phyloP scores from a whole-genome alignment of 768 basidiomycete genomes.

The Tricholoma hemisulphureum region DNA sequence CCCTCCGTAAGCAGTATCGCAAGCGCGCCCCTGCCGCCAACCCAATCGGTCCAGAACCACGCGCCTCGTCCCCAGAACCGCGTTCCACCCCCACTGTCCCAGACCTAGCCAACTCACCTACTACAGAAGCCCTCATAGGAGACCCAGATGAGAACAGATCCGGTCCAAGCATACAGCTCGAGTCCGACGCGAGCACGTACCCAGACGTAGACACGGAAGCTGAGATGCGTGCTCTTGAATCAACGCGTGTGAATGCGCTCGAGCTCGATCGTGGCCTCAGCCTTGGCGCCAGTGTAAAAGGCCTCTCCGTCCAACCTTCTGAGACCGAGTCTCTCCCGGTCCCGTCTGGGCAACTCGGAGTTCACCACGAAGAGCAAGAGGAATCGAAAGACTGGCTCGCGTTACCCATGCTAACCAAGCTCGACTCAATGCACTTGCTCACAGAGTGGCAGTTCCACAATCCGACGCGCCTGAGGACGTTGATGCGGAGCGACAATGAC shows the following conservation, averaged over 20 bases:
- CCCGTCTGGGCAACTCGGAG: slow-evolving; percentile 3
- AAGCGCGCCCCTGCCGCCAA: slow-evolving; percentile 70
- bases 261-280: slow-evolving; percentile 17
- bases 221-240: slow-evolving; percentile 10
- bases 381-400: slow-evolving; percentile 67
- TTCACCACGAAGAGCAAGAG: slow-evolving; percentile 28
- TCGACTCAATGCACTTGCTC: slow-evolving; percentile 71
- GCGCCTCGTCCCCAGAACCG: slow-evolving; percentile 25
- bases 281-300: slow-evolving; percentile 14
- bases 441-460: slow-evolving; percentile 90
- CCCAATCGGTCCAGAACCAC: slow-evolving; percentile 66
- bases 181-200: neutral
- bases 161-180: neutral
- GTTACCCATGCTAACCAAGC: slow-evolving; percentile 66
- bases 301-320: slow-evolving; percentile 14
- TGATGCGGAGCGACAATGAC: slow-evolving; percentile 82
- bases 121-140: neutral
- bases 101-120: slow-evolving; percentile 20
- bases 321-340: slow-evolving; percentile 13
- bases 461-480: slow-evolving; percentile 59
- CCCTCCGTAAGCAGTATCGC: slow-evolving; percentile 73
- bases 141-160: neutral
- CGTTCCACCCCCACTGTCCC: slow-evolving; percentile 22
- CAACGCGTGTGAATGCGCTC: slow-evolving; percentile 18
- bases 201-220: slow-evolving; percentile 10